These are phyloP conservation scores for Nitzschia sp. DNA, from an alignment of 108 stramenopile species.

Conservation along the genomic window DNA sequence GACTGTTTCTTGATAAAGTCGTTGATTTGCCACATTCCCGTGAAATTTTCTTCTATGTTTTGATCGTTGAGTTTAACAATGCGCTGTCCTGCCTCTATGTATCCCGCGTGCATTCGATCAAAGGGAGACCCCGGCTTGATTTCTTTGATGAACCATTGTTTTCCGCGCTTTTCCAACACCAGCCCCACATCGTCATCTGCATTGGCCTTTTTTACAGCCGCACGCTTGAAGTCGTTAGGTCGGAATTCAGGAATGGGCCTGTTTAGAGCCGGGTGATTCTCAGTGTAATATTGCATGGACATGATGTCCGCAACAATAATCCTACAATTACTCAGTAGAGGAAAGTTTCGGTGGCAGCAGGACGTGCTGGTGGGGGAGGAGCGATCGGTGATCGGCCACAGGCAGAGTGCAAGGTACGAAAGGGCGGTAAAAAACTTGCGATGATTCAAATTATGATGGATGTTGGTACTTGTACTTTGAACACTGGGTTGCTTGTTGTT, in stretches of 20 bases:
- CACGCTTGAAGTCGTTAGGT: conserved; percentile 23
- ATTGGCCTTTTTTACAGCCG: conserved; percentile 12
- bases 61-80: conserved; percentile 24
- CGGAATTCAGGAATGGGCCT: conserved; percentile 27
- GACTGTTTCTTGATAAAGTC: conserved; percentile 22
- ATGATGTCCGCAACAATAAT: no score
- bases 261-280: conserved; percentile 25
- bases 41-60: conserved; percentile 21
- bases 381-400: no score
- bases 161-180: conserved; percentile 16
- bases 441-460: no score
- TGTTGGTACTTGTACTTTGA: no score
- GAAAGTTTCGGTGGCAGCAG: no score
- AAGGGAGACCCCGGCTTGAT: conserved; percentile 21
- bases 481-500: no score
- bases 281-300: conserved; percentile 26
- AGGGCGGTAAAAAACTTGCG: no score
- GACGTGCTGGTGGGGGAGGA: no score
- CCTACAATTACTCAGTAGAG: no score
- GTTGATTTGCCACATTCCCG: conserved; percentile 28
- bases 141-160: conserved; percentile 28
- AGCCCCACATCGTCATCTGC: conserved; percentile 21
- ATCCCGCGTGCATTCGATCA: conserved; percentile 20
- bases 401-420: no score
- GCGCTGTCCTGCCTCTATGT: conserved; percentile 23